phyloP scores from a whole-genome alignment of 441 rosid genomes.

The Gossypium laxum region DNA sequence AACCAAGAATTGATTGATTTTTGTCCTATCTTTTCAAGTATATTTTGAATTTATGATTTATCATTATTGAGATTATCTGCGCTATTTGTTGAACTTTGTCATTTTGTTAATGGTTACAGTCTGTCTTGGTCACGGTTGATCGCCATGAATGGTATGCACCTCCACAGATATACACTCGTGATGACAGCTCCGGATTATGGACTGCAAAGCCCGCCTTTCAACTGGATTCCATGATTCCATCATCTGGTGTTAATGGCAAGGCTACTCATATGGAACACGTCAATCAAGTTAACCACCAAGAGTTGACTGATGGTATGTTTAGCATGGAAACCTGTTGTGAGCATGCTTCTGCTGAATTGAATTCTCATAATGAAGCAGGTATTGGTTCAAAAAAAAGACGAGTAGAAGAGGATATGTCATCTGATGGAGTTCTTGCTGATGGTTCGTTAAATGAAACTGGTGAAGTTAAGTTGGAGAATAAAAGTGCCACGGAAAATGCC shows the following conservation, averaged over 20 bases:
- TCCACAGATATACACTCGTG: constrained; percentile 81
- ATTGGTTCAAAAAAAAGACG: constrained; percentile 56
- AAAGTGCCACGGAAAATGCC: constrained; percentile 34
- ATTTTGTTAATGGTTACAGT: constrained; percentile 44
- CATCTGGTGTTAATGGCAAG: constrained; percentile 34
- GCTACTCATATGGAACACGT: constrained; percentile 32
- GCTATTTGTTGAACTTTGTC: not conserved
- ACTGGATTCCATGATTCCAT: constrained; percentile 26
- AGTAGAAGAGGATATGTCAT: constrained; percentile 40
- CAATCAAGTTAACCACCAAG: constrained; percentile 41
- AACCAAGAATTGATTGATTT: not conserved
- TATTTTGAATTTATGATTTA: not conserved
- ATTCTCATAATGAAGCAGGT: constrained; percentile 40
- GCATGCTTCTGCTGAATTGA: constrained; percentile 34
- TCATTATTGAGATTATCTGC: not conserved
- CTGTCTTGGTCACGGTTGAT: constrained; percentile 75
- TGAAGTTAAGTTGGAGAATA: constrained; percentile 40
- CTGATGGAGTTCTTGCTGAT: constrained; percentile 38
- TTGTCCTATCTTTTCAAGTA: not conserved
- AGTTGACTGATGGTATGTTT: constrained; percentile 39
- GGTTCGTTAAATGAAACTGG: constrained; percentile 38
- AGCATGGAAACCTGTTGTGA: constrained; percentile 46
- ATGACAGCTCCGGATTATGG: constrained; percentile 86
- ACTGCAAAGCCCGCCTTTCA: constrained; percentile 54
- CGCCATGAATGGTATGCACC: constrained; percentile 97